Evolutionary conservation across 78 protist species (phyloP).

Genomic region (Creolimax fragrantissima): DNA sequence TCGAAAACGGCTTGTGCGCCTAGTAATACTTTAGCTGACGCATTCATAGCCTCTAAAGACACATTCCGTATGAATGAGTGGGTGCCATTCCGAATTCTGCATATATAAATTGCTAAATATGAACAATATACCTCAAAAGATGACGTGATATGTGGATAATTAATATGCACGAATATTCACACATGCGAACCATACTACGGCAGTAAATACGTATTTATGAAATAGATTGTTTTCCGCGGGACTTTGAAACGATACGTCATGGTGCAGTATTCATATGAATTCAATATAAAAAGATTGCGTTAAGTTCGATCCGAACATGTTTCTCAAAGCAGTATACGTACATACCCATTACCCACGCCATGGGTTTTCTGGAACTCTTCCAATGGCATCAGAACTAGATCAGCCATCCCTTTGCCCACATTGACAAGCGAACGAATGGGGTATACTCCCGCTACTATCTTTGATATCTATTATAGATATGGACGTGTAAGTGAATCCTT

Average conservation of each 20-base stretch:
- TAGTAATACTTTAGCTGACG: not conserved
- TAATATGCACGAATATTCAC: not conserved
- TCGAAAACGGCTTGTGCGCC: not conserved
- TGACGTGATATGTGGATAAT: not conserved
- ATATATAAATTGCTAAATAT: not conserved
- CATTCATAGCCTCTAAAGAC: not conserved
- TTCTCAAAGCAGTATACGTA: not conserved
- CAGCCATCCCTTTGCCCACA: conserved; percentile 13
- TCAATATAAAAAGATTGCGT: not conserved
- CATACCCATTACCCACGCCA: not conserved
- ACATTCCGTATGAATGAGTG: not conserved
- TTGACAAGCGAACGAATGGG: not conserved
- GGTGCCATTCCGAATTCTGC: not conserved
- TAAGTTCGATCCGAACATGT: not conserved
- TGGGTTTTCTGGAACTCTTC: not conserved
- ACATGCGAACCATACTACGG: not conserved
- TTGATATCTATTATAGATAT: not conserved
- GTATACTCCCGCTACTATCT: not conserved
- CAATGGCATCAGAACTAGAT: not conserved
- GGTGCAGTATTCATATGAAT: not conserved
- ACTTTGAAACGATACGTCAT: not conserved
- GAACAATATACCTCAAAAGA: not conserved
- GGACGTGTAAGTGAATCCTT: not conserved
- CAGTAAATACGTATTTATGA: not conserved
- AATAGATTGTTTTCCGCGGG: not conserved